Base-by-base conservation (phyloP, 2,329 filamentous ascomycete genomes). In the Colletotrichum sp. region DNA sequence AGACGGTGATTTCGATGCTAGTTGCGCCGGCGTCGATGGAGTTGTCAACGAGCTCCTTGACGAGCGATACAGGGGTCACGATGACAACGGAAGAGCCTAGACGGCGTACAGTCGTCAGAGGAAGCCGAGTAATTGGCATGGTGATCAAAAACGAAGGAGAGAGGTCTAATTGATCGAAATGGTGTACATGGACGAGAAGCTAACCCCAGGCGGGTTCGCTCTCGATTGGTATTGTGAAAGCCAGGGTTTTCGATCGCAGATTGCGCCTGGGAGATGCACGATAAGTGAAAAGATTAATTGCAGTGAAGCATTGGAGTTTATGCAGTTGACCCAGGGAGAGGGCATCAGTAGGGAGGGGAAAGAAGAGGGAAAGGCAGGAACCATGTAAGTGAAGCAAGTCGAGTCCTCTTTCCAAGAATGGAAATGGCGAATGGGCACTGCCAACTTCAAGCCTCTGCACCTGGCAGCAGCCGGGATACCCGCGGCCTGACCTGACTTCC, bases 31-130 rank as follows among this genome's bases (percentile, higher is more conserved):
- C 93, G 83, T 96, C 94, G 24, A 96, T 89, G 59, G 94, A 89
- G 82, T 96, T 96, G 79, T 96, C 95, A 36, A 96, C 83, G 6
- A 96, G 90, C 83, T 96, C 95, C 81, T 96, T 96, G 79, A 95
- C 90, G 4, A 95, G 85, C 13, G 90, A 89, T 14, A 87, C 84
- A 0, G 94, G 89, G 9, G 91, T 90, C 7, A 89, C 87, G 66
- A 96, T 88, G 61, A 89, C 87, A 78, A 92, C 87, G 4, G 90
- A 87, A 9, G 93, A 92, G 43, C 92, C 90, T 8, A 96, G 86
- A 13, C 91, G 88, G 63, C 89, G 88, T 26, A 89, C 85, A 16
- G 90, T 88, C 4, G 86, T 83, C 48, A 85, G 79, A 3, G 90
- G 85, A 9, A 93, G 85, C 26, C 86, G 81, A 71, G 82, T 81